phyloP scores from a whole-genome alignment of 768 basidiomycete species.

The Lactarius vividus region DNA sequence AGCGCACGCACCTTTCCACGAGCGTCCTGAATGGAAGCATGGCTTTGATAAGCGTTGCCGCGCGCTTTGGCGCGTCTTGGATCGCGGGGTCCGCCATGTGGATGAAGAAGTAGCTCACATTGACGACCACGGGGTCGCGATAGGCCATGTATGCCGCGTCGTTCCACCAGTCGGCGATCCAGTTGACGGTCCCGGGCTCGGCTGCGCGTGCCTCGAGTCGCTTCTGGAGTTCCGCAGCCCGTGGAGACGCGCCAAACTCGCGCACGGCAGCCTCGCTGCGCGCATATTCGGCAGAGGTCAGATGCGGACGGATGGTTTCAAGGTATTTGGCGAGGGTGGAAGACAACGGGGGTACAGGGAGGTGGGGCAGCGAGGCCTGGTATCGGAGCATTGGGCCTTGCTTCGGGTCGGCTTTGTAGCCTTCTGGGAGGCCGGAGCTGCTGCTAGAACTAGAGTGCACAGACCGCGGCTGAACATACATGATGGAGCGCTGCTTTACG shows the following conservation, averaged over 20 bases:
- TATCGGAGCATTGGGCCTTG: constrained; percentile 69
- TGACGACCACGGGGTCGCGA: constrained; percentile 87
- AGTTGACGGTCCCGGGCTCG: constrained; percentile 58
- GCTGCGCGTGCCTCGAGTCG: constrained; percentile 75
- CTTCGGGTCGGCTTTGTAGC: constrained; percentile 53
- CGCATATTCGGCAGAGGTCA: constrained; percentile 59
- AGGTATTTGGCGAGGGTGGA: constrained; percentile 89
- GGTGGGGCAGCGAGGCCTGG: constrained; percentile 65
- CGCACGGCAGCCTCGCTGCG: constrained; percentile 58
- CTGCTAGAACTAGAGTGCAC: constrained; percentile 2
- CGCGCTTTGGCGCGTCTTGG: constrained; percentile 61
- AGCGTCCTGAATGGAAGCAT: constrained; percentile 82
- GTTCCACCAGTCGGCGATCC: constrained; percentile 99
- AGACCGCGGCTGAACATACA: neutral
- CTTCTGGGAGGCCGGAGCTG: constrained; percentile 36
- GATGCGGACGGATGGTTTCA: constrained; percentile 75
- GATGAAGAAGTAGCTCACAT: constrained; percentile 93
- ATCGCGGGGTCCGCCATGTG: constrained; percentile 65
- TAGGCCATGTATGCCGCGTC: constrained; percentile 86
- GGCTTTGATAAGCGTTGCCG: constrained; percentile 81
- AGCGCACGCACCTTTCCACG: constrained; percentile 63
- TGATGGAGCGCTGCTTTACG: neutral
- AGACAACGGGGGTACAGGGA: constrained; percentile 82
- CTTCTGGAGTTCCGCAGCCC: constrained; percentile 68
- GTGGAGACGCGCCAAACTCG: constrained; percentile 66